These are phyloP conservation scores for Thuidium tamariscinum DNA, from an alignment of 225 moss, liverwort and hornwort genomes.

Conservation along the genomic window DNA sequence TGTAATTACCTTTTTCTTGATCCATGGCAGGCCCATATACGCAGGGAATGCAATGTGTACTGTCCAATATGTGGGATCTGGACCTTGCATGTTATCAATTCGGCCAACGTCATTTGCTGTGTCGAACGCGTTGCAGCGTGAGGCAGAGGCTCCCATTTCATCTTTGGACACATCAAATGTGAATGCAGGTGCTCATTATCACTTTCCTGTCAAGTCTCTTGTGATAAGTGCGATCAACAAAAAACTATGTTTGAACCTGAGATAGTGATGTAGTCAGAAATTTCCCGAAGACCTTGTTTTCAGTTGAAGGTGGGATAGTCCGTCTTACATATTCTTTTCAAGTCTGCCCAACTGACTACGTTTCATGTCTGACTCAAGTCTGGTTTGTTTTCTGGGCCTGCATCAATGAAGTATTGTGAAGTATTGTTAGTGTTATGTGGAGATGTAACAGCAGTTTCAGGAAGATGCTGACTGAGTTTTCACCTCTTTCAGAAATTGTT, in stretches of 20 bases:
- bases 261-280: not conserved
- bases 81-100: constrained; percentile 76
- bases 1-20: not conserved
- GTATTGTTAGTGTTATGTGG: not conserved
- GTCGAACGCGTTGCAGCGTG: constrained; percentile 6
- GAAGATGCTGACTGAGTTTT: not conserved
- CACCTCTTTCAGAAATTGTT: constrained; percentile 31
- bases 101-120: constrained; percentile 78
- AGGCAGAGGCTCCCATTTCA: constrained; percentile 50
- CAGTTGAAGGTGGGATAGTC: not conserved
- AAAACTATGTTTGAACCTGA: not conserved
- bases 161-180: constrained; percentile 46
- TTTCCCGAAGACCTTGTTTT: not conserved
- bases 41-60: constrained; percentile 91
- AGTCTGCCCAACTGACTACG: not conserved
- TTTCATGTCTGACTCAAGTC: not conserved
- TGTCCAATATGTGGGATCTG: constrained; percentile 60
- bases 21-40: constrained; percentile 69
- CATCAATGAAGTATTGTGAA: not conserved
- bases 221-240: not conserved
- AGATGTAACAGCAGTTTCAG: not conserved
- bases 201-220: not conserved
- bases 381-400: not conserved
- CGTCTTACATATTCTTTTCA: not conserved
- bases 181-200: constrained; percentile 40